phyloP scores from a whole-genome alignment of 306 rosid genomes.

The Ziziphus jujuba region DNA sequence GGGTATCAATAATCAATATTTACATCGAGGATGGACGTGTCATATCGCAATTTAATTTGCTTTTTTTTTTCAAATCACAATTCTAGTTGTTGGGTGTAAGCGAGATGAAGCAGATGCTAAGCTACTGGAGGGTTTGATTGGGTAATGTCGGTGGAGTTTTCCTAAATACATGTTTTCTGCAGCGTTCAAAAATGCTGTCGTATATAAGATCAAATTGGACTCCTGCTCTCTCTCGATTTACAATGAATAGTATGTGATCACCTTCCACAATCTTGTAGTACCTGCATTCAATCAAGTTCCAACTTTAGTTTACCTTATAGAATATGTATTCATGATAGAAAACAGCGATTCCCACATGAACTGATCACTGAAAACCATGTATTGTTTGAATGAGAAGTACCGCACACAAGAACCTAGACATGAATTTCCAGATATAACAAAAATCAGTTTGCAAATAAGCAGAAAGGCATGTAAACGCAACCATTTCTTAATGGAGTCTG shows the following conservation, averaged over 20 bases:
- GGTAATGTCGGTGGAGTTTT: conserved; percentile 74
- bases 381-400: too few species aligned
- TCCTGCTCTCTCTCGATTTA: conserved; percentile 95
- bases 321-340: too few species aligned
- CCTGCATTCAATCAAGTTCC: conserved; percentile 48
- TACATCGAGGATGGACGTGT: conserved; percentile 20
- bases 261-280: conserved; percentile 91
- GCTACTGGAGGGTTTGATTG: conserved; percentile 55
- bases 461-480: too few species aligned
- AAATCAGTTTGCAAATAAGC: too few species aligned
- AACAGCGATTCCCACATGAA: too few species aligned
- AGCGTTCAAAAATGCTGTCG: conserved; percentile 86
- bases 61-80: conserved; percentile 13
- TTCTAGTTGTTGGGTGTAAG: conserved; percentile 5
- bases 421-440: too few species aligned
- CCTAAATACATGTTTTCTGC: conserved; percentile 87
- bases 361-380: too few species aligned
- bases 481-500: too few species aligned
- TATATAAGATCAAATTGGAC: conserved; percentile 86
- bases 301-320: conserved; percentile 1
- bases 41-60: conserved; percentile 26
- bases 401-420: too few species aligned
- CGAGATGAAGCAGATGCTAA: conserved; percentile 9
- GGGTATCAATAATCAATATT: conserved; percentile 23
- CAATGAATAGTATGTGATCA: conserved; percentile 77